phyloP scores from a whole-genome alignment of 1,284 basidiomycete species.

The Sanghuangporus baumii region DNA sequence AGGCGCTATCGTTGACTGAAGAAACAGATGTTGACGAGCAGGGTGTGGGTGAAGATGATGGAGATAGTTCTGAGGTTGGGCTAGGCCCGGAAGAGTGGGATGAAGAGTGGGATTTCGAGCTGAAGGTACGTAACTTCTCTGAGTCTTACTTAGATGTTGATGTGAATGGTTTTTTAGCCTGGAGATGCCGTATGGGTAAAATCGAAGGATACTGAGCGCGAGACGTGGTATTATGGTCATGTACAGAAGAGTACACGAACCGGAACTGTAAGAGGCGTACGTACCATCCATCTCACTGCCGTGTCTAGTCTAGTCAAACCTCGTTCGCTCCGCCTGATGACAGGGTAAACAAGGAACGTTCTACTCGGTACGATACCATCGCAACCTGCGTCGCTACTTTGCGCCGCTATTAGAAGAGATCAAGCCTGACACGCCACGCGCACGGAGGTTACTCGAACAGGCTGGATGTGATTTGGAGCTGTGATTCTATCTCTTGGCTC shows the following conservation, averaged over 20 bases:
- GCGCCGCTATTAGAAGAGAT: constrained; percentile 18
- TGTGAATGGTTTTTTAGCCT: constrained; percentile 1
- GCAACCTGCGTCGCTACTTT: constrained; percentile 13
- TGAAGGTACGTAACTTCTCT: constrained; percentile 1
- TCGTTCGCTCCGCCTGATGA: background rate
- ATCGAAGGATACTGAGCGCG: constrained; percentile 11
- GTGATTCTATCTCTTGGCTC: background rate
- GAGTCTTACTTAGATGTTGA: background rate
- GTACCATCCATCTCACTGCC: background rate
- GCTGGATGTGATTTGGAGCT: constrained; percentile 13
- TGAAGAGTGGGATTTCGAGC: constrained; percentile 15
- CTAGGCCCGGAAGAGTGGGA: constrained; percentile 9
- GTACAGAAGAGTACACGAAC: constrained; percentile 9
- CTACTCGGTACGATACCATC: constrained; percentile 16
- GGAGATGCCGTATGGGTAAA: constrained; percentile 19
- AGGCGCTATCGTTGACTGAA: constrained; percentile 7
- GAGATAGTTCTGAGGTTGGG: background rate
- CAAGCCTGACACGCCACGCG: constrained; percentile 16
- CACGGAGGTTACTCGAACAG: constrained; percentile 11
- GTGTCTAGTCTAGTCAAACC: background rate
- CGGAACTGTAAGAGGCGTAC: constrained; percentile 14
- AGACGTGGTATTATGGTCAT: constrained; percentile 14
- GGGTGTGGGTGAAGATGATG: background rate
- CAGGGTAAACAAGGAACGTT: constrained; percentile 15
- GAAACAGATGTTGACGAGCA: background rate